phyloP scores from a whole-genome alignment of 1,284 basidiomycete species.

The Afroboletus lepidellus region DNA sequence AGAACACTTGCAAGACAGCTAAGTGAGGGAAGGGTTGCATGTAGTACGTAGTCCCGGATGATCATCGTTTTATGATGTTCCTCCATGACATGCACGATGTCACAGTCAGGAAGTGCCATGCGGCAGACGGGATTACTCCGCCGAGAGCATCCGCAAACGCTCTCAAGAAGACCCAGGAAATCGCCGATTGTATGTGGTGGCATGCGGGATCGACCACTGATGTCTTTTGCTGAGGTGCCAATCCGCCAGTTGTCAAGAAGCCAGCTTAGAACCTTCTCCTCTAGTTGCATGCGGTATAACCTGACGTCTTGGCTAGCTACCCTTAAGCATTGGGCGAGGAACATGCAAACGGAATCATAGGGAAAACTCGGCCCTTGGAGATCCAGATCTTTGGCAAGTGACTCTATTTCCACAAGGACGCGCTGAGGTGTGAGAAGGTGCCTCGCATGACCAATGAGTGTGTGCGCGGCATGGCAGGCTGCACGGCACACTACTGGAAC shows the following conservation, averaged over 20 bases:
- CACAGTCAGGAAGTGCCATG: slow-evolving; percentile 62
- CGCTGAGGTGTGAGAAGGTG: slow-evolving; percentile 53
- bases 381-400: slow-evolving; percentile 75
- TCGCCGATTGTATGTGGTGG: slow-evolving; percentile 58
- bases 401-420: slow-evolving; percentile 69
- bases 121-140: slow-evolving; percentile 45
- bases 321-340: slow-evolving; percentile 66
- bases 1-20: slow-evolving; percentile 4
- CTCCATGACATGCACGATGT: slow-evolving; percentile 58
- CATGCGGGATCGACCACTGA: slow-evolving; percentile 42
- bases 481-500: slow-evolving; percentile 68
- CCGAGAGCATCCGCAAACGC: slow-evolving; percentile 55
- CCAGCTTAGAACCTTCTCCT: slow-evolving; percentile 85
- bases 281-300: slow-evolving; percentile 76
- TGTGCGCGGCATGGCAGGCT: slow-evolving; percentile 75
- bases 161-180: slow-evolving; percentile 60
- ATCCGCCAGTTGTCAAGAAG: slow-evolving; percentile 74
- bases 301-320: slow-evolving; percentile 76
- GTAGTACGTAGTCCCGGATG: slow-evolving; percentile 69
- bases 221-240: slow-evolving; percentile 35
- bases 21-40: slow-evolving; percentile 58
- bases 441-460: slow-evolving; percentile 45
- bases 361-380: slow-evolving; percentile 85
- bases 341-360: slow-evolving; percentile 82
- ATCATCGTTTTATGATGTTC: slow-evolving; percentile 55